Base-by-base conservation (phyloP, 202 grass and related monocot species). In the Eragrostis tef region DNA sequence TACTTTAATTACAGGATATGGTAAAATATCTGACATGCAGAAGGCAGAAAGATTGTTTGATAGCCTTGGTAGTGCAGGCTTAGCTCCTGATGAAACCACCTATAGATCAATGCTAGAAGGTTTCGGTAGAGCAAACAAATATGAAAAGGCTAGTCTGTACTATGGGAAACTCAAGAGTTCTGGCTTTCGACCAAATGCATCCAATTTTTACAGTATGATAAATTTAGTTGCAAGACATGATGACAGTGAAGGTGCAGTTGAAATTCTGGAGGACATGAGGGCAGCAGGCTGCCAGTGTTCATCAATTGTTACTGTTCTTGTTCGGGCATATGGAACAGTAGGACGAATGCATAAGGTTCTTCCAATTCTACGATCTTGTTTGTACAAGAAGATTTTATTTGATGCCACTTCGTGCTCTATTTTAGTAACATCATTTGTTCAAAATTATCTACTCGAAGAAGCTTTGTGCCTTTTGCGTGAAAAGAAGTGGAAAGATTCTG, bases 81-180 rank as follows among this genome's bases (percentile, higher is more conserved):
- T 98, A 84, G 79, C 71, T 64, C 94, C 94, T 2, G 94, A 94
- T 71, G 94, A 94, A 84, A 93, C 92, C 9, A 98, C 95, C n/a
- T 94, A 94, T 78, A 91, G 95, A 81, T 94, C 95, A 24, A 94
- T 98, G 88, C 24, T 98, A 77, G 92, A 98, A 85, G 95, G 95
- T 72, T 94, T 98, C 72, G 95, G 92, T 71, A 92, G 85, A 83
- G 70, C 81, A 24, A 83, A 91, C 73, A 82, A 87, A 62, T 86
- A 93, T 36, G 26, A 81, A 49, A 84, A 94, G 45, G 73, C 92
- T 20, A 53, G 88, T 54, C 85, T 9, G 3, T 93, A 91, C 70
- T 98, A 98, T 77, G 75, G 80, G 64, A 88, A 90, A 85, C 88
- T 98, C 67, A 91, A 91, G 61, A 73, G 20, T 59, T 88, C 57